Conservation (phyloP, 2,329 filamentous ascomycete species). For the Fusarium sp. region DNA sequence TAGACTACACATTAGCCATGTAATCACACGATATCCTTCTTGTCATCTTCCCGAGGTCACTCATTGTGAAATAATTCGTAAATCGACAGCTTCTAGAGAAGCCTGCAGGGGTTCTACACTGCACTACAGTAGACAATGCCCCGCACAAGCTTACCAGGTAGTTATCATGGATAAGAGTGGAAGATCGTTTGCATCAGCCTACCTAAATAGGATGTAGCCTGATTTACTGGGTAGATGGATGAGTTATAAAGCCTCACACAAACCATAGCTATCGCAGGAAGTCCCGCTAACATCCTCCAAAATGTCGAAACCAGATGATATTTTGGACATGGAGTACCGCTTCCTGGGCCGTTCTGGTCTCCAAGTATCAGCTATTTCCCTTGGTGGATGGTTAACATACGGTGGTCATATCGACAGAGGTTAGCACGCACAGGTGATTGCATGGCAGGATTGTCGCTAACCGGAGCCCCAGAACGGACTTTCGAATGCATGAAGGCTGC, state of each 20-base stretch:
- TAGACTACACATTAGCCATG: background rate
- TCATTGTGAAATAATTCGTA: background rate
- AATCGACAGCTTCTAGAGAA: background rate
- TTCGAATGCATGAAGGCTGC: constrained; percentile 70
- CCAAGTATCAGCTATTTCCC: constrained; percentile 76
- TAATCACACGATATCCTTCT: background rate
- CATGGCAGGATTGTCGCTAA: constrained; percentile 7
- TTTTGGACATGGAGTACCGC: constrained; percentile 72
- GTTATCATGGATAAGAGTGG: background rate
- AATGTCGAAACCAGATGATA: constrained; percentile 54
- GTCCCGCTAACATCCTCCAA: constrained; percentile 19
- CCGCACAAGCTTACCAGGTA: constrained; percentile 19
- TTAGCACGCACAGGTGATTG: constrained; percentile 45
- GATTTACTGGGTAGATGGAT: constrained; percentile 1
- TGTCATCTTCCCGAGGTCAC: background rate
- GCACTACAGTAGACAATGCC: constrained; percentile 1
- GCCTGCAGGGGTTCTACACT: background rate
- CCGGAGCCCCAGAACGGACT: constrained; percentile 50
- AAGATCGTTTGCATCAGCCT: background rate
- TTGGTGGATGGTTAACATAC: constrained; percentile 79
- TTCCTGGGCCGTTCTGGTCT: constrained; percentile 76
- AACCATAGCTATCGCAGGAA: background rate
- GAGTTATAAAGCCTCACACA: constrained; percentile 15
- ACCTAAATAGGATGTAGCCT: constrained; percentile 1
- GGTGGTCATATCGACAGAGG: constrained; percentile 76